These are phyloP conservation scores for Leccinum sublutescens DNA, from an alignment of 768 basidiomycete genomes.

Conservation along the genomic window DNA sequence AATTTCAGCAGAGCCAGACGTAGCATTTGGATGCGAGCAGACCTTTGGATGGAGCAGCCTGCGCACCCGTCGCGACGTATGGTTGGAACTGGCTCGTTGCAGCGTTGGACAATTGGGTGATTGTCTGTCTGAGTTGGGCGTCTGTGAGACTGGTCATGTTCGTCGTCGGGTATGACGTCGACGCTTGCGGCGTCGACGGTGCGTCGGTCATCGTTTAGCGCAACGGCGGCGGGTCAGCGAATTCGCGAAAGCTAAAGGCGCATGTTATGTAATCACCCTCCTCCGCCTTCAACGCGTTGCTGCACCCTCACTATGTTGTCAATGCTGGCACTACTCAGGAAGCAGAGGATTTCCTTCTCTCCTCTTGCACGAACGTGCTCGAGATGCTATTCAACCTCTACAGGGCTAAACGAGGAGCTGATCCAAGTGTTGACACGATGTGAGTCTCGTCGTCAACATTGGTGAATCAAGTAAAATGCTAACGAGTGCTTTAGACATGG, in stretches of 20 bases:
- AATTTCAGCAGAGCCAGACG: conserved; percentile 16
- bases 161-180: conserved; percentile 33
- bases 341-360: background rate
- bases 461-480: background rate
- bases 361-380: conserved; percentile 4
- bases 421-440: conserved; percentile 43
- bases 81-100: conserved; percentile 37
- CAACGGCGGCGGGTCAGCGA: background rate
- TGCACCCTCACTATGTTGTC: background rate
- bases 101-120: conserved; percentile 49
- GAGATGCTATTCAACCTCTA: conserved; percentile 19
- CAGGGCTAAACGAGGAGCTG: conserved; percentile 37
- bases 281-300: background rate
- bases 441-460: conserved; percentile 22
- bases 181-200: conserved; percentile 18
- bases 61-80: conserved; percentile 32
- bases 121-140: conserved; percentile 60
- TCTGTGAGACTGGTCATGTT: conserved; percentile 53
- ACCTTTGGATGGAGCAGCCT: conserved; percentile 31
- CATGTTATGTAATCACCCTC: conserved; percentile 26
- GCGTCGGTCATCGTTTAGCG: conserved; percentile 28
- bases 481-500: conserved; percentile 32
- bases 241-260: conserved; percentile 10
- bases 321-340: conserved; percentile 25
- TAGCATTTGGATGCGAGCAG: background rate